These are phyloP conservation scores for Hamiltosporidium tvaerminnensis DNA, from an alignment of 371 early-diverging fungal genomes.

Conservation along the genomic window DNA sequence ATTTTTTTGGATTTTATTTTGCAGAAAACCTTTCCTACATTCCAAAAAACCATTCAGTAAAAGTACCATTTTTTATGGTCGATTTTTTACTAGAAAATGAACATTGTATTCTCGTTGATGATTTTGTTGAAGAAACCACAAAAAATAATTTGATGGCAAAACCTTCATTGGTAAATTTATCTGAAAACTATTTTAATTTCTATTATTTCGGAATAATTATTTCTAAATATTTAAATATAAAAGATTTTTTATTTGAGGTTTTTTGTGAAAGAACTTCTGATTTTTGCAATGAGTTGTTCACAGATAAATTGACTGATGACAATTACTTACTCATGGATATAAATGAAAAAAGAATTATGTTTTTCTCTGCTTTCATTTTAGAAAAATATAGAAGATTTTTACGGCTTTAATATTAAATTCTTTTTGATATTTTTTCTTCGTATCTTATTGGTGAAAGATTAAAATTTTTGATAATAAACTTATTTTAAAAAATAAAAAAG, in stretches of 20 bases:
- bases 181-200: not conserved
- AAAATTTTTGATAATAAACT: no score
- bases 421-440: no score
- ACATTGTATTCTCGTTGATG: slow-evolving; percentile 14
- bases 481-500: no score
- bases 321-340: not conserved
- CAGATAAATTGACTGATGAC: not conserved
- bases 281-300: not conserved
- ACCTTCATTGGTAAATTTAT: not conserved
- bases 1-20: slow-evolving; percentile 13
- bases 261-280: not conserved
- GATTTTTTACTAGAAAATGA: slow-evolving; percentile 26
- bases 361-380: no score
- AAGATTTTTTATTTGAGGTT: not conserved
- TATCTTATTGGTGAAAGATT: no score
- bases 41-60: slow-evolving; percentile 4
- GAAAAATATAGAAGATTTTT: no score
- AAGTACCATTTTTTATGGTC: slow-evolving; percentile 17
- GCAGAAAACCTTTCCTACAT: not conserved
- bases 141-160: not conserved
- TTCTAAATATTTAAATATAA: not conserved
- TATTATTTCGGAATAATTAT: not conserved
- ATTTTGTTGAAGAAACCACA: not conserved
- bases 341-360: not conserved
- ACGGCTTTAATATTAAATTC: no score